Base-by-base conservation (phyloP, 768 basidiomycete genomes). In the Tubosaeta sp. region DNA sequence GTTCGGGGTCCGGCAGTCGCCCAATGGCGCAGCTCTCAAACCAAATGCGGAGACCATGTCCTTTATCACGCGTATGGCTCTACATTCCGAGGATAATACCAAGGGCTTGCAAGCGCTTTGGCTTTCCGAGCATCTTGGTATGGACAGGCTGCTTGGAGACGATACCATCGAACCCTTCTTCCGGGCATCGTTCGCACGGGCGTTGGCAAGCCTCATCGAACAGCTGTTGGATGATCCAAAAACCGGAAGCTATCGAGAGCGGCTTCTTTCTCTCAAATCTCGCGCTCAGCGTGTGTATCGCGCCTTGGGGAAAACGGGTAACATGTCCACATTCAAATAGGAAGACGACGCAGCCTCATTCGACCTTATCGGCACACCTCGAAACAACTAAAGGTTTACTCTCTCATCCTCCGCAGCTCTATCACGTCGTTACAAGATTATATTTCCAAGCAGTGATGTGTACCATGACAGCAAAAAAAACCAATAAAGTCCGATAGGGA, bases 71-170 rank as follows among this genome's bases (percentile, higher is more conserved):
- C 79, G 81, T 22, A 76, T 81, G 1, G 84, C 88, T n/a, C 59
- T 81, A 39, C 73, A 72, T 12, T 78, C 77, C 19, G 71, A 72
- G 22, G 77, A 80, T 54, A 64, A 67, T 13, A 75, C 76, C 31
- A 72, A 82, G 59, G 71, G 81, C 60, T 77, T 80, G 22, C 85
- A 88, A 59, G 78, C 76, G 52, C 59, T 88, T 50, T 79, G 87
- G 34, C 79, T 91, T 6, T 63, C 81, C 8, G 67, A 75, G 54
- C 66, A 77, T 59, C 65, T 83, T 42, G 76, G 78, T 35, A 65
- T 72, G 9, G 71, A 71, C 26, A 52, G 45, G 16, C 59, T 82
- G 26, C 63, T 80, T 17, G 54, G 41, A 41, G 51, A 56, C 34
- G 27, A 57, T 46, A 26, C 41, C 42, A 50, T 65, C 39, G 54